phyloP scores from a whole-genome alignment of 345 rosid species.

The Eucalyptus urophylla region DNA sequence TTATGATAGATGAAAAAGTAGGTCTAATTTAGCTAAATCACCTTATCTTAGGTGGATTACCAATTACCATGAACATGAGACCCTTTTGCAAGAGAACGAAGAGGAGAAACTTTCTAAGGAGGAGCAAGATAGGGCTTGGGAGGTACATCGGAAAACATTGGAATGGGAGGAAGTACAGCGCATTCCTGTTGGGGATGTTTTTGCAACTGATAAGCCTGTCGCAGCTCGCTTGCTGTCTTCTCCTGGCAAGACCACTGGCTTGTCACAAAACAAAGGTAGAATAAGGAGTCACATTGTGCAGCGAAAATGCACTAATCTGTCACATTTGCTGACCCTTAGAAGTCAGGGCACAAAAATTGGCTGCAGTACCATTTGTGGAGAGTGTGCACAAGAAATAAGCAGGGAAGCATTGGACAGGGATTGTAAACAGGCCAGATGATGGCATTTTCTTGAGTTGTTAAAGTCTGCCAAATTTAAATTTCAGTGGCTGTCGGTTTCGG shows the following conservation, averaged over 20 bases:
- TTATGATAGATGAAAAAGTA: neutral
- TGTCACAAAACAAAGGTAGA: slow-evolving; percentile 16
- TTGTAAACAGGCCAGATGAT: neutral
- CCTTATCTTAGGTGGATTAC: slow-evolving; percentile 63
- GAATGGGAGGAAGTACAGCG: slow-evolving; percentile 96
- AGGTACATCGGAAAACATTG: slow-evolving; percentile 58
- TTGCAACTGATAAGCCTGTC: slow-evolving; percentile 30
- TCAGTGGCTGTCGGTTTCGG: neutral
- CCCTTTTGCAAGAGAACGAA: slow-evolving; percentile 96
- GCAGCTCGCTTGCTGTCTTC: slow-evolving; percentile 7
- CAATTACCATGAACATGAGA: slow-evolving; percentile 94
- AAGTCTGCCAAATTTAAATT: neutral
- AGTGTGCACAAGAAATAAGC: slow-evolving; percentile 70
- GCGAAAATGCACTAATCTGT: slow-evolving; percentile 70
- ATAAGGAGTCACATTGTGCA: slow-evolving; percentile 36
- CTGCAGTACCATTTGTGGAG: slow-evolving; percentile 82
- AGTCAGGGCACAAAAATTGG: slow-evolving; percentile 79
- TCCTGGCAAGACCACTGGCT: slow-evolving; percentile 1
- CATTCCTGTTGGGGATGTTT: slow-evolving; percentile 34
- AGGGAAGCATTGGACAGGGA: slow-evolving; percentile 58
- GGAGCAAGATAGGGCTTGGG: slow-evolving; percentile 99
- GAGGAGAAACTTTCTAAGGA: slow-evolving; percentile 95
- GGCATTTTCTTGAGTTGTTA: neutral
- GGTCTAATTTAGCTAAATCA: neutral
- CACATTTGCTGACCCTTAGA: slow-evolving; percentile 85